Evolutionary conservation across 2,329 filamentous ascomycete genomes (phyloP).

Genomic region (Venturia oleaginea): DNA sequence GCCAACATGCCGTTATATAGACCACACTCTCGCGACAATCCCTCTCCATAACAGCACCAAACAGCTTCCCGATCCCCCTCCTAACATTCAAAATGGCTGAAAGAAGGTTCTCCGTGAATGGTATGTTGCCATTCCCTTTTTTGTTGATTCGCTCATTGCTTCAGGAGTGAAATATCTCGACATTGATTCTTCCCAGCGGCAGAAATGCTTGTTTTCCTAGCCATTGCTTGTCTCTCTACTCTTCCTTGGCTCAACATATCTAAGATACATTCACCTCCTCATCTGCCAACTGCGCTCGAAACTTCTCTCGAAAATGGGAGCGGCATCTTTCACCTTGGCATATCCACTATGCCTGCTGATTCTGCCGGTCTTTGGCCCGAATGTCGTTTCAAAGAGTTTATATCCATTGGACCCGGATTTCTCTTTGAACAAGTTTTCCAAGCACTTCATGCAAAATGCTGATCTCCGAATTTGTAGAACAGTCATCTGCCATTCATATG

Average conservation of each 20-base stretch:
- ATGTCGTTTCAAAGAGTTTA: not conserved
- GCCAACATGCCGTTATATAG: not conserved
- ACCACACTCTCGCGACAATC: not conserved
- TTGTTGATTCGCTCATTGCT: not conserved
- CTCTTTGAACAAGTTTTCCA: not conserved
- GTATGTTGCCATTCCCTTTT: not conserved
- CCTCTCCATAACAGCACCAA: not conserved
- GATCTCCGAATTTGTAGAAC: conserved; percentile 43
- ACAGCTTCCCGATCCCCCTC: not conserved
- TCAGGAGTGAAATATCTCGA: not conserved
- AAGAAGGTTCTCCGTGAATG: conserved; percentile 8
- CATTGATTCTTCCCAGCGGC: too few species aligned
- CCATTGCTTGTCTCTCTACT: conserved; percentile 1
- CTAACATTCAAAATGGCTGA: not conserved
- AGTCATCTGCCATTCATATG: conserved; percentile 73
- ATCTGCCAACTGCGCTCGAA: not conserved
- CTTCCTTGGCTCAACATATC: not conserved
- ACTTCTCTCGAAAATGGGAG: not conserved
- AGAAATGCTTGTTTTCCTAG: not conserved
- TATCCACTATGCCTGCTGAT: not conserved
- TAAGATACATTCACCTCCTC: not conserved
- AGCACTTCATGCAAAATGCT: not conserved
- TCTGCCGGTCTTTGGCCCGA: not conserved
- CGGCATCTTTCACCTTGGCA: not conserved
- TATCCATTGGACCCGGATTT: not conserved